These are phyloP conservation scores for Comarum palustre DNA, from an alignment of 306 rosid genomes.

Conservation along the genomic window DNA sequence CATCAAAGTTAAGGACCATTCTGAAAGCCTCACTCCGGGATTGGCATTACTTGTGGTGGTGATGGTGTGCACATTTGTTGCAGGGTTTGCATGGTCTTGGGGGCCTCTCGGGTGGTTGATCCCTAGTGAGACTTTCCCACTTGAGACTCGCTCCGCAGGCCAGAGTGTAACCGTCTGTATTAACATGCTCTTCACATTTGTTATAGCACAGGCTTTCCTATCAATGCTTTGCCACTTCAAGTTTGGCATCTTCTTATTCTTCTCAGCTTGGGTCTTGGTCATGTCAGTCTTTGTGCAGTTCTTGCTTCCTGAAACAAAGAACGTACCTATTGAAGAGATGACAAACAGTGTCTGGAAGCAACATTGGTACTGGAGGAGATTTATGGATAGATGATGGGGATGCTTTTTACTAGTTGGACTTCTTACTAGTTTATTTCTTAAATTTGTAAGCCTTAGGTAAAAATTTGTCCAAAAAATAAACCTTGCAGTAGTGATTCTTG, in stretches of 20 bases:
- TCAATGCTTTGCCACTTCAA: slow-evolving; percentile 69
- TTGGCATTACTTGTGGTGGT: slow-evolving; percentile 54
- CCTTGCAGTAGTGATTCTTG: too few species aligned
- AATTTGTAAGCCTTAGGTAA: neutral
- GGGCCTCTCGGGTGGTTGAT: slow-evolving; percentile 80
- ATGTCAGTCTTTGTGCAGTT: slow-evolving; percentile 52
- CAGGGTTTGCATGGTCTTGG: slow-evolving; percentile 85
- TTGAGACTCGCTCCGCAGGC: slow-evolving; percentile 72
- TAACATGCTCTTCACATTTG: slow-evolving; percentile 66
- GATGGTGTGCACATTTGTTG: slow-evolving; percentile 58
- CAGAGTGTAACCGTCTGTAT: slow-evolving; percentile 59
- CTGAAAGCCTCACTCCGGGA: slow-evolving; percentile 23
- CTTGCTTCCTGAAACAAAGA: slow-evolving; percentile 74
- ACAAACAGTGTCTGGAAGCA: slow-evolving; percentile 60
- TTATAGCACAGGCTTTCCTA: slow-evolving; percentile 72
- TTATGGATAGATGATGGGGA: slow-evolving; percentile 26
- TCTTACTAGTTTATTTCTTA: neutral
- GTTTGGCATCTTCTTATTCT: slow-evolving; percentile 73
- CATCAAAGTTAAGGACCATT: slow-evolving; percentile 42
- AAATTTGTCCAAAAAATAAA: too few species aligned
- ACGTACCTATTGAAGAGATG: slow-evolving; percentile 83
- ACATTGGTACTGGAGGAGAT: slow-evolving; percentile 82
- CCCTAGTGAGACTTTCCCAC: slow-evolving; percentile 70
- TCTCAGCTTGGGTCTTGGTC: slow-evolving; percentile 64
- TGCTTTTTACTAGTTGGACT: too few species aligned